Evolutionary conservation across 495 filamentous ascomycete species (phyloP).

Genomic region (Umbilicaria muhlenbergii): DNA sequence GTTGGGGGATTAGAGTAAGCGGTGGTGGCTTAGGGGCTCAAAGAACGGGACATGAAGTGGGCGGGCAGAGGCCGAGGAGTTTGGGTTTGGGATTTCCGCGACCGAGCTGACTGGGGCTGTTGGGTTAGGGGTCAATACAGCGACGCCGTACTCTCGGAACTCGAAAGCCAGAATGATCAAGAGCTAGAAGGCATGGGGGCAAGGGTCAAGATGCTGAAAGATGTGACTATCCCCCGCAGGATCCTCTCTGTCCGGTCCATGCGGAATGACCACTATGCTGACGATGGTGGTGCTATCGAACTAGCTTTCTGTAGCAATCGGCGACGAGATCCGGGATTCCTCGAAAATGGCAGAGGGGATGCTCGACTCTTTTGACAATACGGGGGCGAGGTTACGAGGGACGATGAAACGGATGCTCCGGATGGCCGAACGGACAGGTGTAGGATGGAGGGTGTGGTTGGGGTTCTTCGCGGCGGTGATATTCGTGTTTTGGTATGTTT

Average conservation of each 20-base stretch:
- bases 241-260: no score
- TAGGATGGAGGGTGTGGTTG: constrained; percentile 90
- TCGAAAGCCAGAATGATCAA: constrained; percentile 89
- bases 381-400: constrained; percentile 59
- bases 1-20: not conserved
- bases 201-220: constrained; percentile 84
- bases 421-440: constrained; percentile 86
- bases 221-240: constrained; percentile 39
- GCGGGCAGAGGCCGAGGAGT: not conserved
- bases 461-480: constrained; percentile 70
- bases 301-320: constrained; percentile 82
- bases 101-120: not conserved
- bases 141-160: constrained; percentile 78
- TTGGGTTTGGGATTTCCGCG: not conserved
- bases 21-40: not conserved
- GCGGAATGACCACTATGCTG: not conserved
- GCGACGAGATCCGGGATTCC: constrained; percentile 81
- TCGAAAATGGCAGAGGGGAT: constrained; percentile 48
- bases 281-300: constrained; percentile 1
- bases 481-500: constrained; percentile 76
- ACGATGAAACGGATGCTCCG: constrained; percentile 96
- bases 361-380: constrained; percentile 80
- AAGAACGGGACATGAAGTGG: not conserved
- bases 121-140: constrained; percentile 72
- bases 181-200: constrained; percentile 80